Base-by-base conservation (phyloP, 2,329 filamentous ascomycete genomes). In the Trichophyton benhamiae region DNA sequence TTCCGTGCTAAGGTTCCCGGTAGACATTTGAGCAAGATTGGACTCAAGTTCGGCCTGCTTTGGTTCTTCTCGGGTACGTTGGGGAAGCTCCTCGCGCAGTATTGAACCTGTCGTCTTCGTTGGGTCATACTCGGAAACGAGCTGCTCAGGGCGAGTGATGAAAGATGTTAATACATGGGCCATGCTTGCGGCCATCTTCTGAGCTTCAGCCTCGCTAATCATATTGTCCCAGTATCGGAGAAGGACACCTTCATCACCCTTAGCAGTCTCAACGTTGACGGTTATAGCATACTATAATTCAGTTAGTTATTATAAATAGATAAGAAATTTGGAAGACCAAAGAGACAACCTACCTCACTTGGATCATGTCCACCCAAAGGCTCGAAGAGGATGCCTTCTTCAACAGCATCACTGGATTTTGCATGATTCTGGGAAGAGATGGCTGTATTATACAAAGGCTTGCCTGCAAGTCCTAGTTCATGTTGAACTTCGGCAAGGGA, bases 191-290 rank as follows among this genome's bases (percentile, higher is more conserved):
- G 70, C 68, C 7, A 75, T 62, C 5, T 61, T 59, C 11, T 72
- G 66, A 0, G 70, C 74, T 61, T 74, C 67, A 1, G 64, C 58
- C 63, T 75, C 69, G 61, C 73, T 73, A 62, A 77, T 63, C 63
- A 67, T 63, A 63, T 77, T 68, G 42, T 68, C 69, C 74, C 74
- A 75, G 65, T 76, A 76, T 60, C 72, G 69, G 42, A 77, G 65
- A 53, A 75, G 61, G 27, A 76, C 69, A 0, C 72, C 72, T 61
- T 75, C 71, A 17, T 67, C 64, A 3, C 69, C 69, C 17, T 70
- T 69, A 3, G 70, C 70, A 11, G 73, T 75, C 41, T 74, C 72
- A 25, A 65, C 30, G 36, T 65, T 65, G 20, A 65, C 52, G 38
- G 63, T 75, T 5, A 76, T 66, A 4, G 69, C 68, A 61, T 76